Evolutionary conservation across 176 grass and related monocot species (phyloP), one percentile per base, ranked within the genome.

Genomic region (Cenchrus americanus): DNA sequence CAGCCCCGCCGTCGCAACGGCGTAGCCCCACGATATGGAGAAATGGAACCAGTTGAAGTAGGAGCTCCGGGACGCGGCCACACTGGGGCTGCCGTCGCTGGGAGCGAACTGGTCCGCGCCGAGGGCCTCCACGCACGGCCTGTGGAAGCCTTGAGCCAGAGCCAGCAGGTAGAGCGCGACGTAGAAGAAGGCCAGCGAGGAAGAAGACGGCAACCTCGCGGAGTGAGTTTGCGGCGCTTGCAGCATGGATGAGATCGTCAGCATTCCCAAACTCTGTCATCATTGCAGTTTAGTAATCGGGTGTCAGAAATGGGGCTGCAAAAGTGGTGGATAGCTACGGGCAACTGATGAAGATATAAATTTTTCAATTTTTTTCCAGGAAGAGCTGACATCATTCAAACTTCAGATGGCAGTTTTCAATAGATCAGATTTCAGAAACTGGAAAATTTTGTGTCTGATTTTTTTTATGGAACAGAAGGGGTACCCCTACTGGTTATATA

Each of bases 21-120:
- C 55, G 19, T 75, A 86, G 77, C 93, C 88, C 30, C 79, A 85
- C 0, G 83, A 95, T 1, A 91, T 47, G 46, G 48, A 84, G 64
- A 95, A 95, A 78, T 88, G 91, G 87, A 84, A 78, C 94, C 94
- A 97, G 80, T 91, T 97, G 89, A 97, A 92, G 79, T 90, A 97
- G n/a, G 91, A 87, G 73, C 87, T 94, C 44, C 87, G 72, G 0
- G 89, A 83, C 40, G 74, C 42, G 37, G n/a, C 30, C 50, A 59
- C 69, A 32, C 55, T 6, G 1, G 74, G 59, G 15, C 74, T 10
- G n/a, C 17, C 17, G 52, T 18, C 58, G 48, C 58, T 51, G 48
- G 41, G 59, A 46, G 76, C 48, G 76, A 93, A 96, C 51, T 97
- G 94, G 81, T 94, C 90, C 1, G 92, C 94, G 8, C 88, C 94